phyloP scores from a whole-genome alignment of 2,329 filamentous ascomycete genomes.

The Monascus ruber region DNA sequence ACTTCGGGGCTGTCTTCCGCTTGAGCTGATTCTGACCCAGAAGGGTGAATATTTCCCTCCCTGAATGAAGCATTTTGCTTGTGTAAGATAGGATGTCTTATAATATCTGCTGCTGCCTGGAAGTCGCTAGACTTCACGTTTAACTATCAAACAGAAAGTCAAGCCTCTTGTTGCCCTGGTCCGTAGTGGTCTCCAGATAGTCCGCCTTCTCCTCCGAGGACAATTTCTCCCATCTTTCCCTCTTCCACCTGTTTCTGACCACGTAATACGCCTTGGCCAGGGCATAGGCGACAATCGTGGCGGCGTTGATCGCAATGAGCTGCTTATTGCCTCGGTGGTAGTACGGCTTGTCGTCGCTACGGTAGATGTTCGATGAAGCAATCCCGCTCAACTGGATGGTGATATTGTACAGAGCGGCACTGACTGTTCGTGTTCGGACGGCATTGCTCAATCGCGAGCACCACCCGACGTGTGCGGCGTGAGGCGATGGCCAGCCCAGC shows the following conservation, averaged over 20 bases:
- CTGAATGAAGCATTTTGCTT: too few species aligned
- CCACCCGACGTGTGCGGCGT: slow-evolving; percentile 40
- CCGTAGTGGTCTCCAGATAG: slow-evolving; percentile 40
- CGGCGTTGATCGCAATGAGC: slow-evolving; percentile 37
- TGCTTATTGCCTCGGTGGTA: slow-evolving; percentile 42
- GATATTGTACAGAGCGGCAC: slow-evolving; percentile 42
- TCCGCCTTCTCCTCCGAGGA: slow-evolving; percentile 36
- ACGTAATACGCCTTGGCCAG: slow-evolving; percentile 21
- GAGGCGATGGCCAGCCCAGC: slow-evolving; percentile 40
- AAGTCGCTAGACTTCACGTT: too few species aligned
- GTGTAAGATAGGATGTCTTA: too few species aligned
- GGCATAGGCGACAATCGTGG: slow-evolving; percentile 40
- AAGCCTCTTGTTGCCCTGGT: slow-evolving; percentile 43
- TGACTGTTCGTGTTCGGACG: slow-evolving; percentile 39
- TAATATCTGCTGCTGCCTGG: too few species aligned
- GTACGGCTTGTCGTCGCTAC: slow-evolving; percentile 42
- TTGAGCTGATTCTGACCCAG: too few species aligned
- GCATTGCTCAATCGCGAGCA: slow-evolving; percentile 38
- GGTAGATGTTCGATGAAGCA: slow-evolving; percentile 38
- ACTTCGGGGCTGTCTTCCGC: too few species aligned
- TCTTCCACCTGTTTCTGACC: slow-evolving; percentile 20
- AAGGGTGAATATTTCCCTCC: too few species aligned
- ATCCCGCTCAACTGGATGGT: slow-evolving; percentile 36
- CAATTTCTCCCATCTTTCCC: slow-evolving; percentile 35
- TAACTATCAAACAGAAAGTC: slow-evolving; percentile 45